Evolutionary conservation across 768 basidiomycete genomes (phyloP).

Genomic region (Auriscalpium microsporum): DNA sequence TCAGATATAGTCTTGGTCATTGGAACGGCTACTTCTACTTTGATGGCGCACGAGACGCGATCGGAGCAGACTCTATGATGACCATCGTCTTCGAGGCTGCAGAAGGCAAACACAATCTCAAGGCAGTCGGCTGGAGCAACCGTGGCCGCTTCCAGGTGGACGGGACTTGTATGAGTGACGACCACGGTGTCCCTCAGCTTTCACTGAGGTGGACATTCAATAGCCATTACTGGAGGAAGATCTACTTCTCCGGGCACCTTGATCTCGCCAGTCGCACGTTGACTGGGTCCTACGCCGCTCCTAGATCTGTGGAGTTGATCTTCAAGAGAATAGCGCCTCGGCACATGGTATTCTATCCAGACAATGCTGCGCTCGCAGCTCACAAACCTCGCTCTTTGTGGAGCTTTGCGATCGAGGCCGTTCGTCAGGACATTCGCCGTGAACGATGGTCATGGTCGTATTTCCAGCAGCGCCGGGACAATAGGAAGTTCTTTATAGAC

Average conservation of each 20-base stretch:
- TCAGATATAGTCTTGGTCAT: constrained; percentile 4
- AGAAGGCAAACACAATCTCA: background rate
- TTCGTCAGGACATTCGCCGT: constrained; percentile 5
- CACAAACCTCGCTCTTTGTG: constrained; percentile 7
- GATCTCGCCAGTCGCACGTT: too few species aligned
- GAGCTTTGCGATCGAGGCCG: constrained; percentile 9
- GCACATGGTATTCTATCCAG: constrained; percentile 6
- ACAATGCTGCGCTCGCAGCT: background rate
- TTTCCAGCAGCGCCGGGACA: constrained; percentile 8
- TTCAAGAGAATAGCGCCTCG: constrained; percentile 5
- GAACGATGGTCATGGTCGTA: constrained; percentile 12
- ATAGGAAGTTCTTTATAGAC: constrained; percentile 2
- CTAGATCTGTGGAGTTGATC: background rate
- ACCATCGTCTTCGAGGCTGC: background rate
- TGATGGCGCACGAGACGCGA: background rate
- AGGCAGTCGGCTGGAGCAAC: background rate
- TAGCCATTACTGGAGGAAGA: too few species aligned
- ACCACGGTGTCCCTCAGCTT: too few species aligned
- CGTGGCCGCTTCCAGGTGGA: background rate
- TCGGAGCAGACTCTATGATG: background rate
- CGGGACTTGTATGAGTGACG: too few species aligned
- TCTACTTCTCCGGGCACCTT: too few species aligned
- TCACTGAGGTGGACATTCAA: too few species aligned
- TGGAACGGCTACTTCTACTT: constrained; percentile 8
- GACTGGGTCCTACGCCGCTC: background rate